These are phyloP conservation scores for Dimocarpus longan DNA, from an alignment of 345 rosid genomes.

Conservation along the genomic window DNA sequence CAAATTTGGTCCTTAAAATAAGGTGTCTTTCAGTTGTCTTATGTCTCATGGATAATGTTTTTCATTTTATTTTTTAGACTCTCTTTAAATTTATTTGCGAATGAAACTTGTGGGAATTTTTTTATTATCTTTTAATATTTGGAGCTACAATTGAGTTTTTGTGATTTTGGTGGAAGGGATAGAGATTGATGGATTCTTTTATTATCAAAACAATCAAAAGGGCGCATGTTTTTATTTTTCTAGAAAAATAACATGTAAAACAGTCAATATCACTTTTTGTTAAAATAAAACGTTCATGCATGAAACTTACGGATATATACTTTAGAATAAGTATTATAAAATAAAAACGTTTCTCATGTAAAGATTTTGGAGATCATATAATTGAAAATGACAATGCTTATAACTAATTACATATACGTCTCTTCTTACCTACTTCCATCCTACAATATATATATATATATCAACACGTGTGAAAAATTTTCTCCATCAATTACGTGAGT, in stretches of 20 bases:
- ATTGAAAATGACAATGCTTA: neutral
- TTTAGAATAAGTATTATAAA: neutral
- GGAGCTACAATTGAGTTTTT: constrained; percentile 1
- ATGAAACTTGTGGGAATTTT: neutral
- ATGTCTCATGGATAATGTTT: neutral
- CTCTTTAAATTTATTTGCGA: neutral
- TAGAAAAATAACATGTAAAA: neutral
- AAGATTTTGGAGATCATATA: neutral
- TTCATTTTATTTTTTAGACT: too few species aligned
- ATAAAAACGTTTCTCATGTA: neutral
- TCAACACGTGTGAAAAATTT: too few species aligned
- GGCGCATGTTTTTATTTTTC: neutral
- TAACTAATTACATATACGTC: neutral
- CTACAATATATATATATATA: too few species aligned
- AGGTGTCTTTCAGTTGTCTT: constrained; percentile 8
- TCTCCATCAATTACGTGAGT: too few species aligned
- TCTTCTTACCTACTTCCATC: too few species aligned
- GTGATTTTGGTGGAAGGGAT: neutral
- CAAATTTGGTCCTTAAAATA: neutral
- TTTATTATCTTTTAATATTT: neutral
- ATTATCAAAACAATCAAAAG: neutral
- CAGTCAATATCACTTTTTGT: neutral
- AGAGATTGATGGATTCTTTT: neutral
- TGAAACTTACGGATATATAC: neutral
- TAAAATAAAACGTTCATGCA: neutral